Base-by-base conservation (phyloP, 768 basidiomycete genomes). In the Mycena leptocephala region DNA sequence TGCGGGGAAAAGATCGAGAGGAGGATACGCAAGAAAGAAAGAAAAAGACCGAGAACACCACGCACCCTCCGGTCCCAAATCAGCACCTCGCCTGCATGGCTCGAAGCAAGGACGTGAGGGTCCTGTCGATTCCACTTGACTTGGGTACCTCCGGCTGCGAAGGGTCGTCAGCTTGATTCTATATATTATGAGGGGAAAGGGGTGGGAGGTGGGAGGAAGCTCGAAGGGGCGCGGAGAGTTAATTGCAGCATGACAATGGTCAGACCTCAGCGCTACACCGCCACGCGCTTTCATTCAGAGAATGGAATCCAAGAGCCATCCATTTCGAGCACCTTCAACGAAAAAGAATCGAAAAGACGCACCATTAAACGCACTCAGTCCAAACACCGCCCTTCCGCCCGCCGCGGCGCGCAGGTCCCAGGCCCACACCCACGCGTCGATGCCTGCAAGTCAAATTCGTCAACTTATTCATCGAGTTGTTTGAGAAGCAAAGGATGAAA, bases 111-210 rank as follows among this genome's bases (percentile, higher is more conserved):
- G 7, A 98, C 86, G 75, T 98, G 93, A 4, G 93, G 90, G 79
- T 99, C 94, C 80, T 93, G 92, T 18, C 95, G 89, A 82, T 98
- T 99, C 96, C 97, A 99, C 84, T 99, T 99, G 72, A 99, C 96
- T 83, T 99, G 98, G 0, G 98, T 99, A 1, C 95, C 97, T 20
- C 91, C 93, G 22, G 93, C 96, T 96, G 76, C 9, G 39, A 33
- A 22, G 55, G 13, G 11, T 20, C 9, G 46, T 18, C 8, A 18
- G 33, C 33, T 37, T 37, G 6, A 37, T 13, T 37, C 35, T 6
- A 13, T 37, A 37, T 37, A n/a, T n/a, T n/a, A n/a, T n/a, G 39
- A 48, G 41, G 46, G 39, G 39, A 32, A 22, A 70, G 37, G 14
- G 48, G 48, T 2, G 48, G n/a, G 48, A n/a, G 48, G n/a, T n/a